These are phyloP conservation scores for Galerina sulciceps DNA, from an alignment of 768 basidiomycete species.

Conservation along the genomic window DNA sequence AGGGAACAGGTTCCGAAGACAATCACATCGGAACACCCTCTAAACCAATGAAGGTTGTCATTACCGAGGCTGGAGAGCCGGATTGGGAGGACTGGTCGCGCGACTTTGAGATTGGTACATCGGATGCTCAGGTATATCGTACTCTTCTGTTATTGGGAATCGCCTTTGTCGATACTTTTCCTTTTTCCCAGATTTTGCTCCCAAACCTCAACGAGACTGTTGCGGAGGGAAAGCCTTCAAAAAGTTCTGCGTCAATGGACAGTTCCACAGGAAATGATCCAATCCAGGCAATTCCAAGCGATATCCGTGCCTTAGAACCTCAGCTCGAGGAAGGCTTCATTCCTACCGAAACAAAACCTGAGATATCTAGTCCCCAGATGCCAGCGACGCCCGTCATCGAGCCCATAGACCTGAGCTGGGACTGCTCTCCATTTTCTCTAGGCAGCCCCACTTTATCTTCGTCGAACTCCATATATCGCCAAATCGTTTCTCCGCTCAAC, in stretches of 20 bases:
- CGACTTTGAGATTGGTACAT: constrained; percentile 1
- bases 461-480: constrained; percentile 10
- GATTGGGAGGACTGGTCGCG: constrained; percentile 7
- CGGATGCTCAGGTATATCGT: constrained; percentile 4
- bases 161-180: background rate
- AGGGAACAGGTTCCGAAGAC: background rate
- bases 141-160: background rate
- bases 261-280: background rate
- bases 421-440: constrained; percentile 11
- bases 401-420: constrained; percentile 6
- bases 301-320: background rate
- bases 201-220: background rate
- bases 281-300: background rate
- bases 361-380: constrained; percentile 1
- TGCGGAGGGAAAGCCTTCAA: too few relatives aligned
- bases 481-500: constrained; percentile 12
- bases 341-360: background rate
- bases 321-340: background rate
- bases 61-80: constrained; percentile 1
- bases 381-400: constrained; percentile 8
- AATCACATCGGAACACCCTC: background rate
- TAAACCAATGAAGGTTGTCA: constrained; percentile 4
- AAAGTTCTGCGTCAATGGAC: too few relatives aligned
- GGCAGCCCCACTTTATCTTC: constrained; percentile 5
- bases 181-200: background rate